Evolutionary conservation across 768 basidiomycete species (phyloP), one percentile per base, ranked within the genome.

Genomic region (Trametes coccinea): DNA sequence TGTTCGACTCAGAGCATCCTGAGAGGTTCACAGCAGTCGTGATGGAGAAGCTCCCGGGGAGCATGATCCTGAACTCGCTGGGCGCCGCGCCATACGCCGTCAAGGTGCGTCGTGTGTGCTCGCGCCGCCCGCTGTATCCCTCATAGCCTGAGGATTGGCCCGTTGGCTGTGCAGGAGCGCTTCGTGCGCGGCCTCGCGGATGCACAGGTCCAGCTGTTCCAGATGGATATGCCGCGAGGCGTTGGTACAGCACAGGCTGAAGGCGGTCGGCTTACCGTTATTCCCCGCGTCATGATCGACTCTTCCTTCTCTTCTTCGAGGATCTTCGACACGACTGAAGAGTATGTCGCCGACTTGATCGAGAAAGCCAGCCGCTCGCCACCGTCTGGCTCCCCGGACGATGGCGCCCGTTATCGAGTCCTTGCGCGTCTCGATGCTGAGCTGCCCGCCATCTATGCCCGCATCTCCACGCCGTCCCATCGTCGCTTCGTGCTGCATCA

Each of bases 111-210:
- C 59, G 22, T 5, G 33, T 4, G 5, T 39, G 4, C 8, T 33
- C 1, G 14, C 11, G 22, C 22, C 22, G 22, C 22, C 22, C 22
- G 22, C 22, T 22, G 22, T 22, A 22, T 22, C 22, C 22, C 22
- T 22, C 22, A 22, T 22, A 22, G 22, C 22, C 22, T 22, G 22
- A 22, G 22, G 22, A 22, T 22, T 22, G 22, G 22, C 22, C 22
- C 22, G 22, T 22, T 2, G 2, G n/a, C 11, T 7, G 2, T 41
- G 2, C 51, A 64, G 63, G 63, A 64, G n/a, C 47, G 54, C 3
- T 22, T 57, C 30, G 16, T 64, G 22, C 51, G 40, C 13, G 29
- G 43, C 2, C 45, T 47, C 39, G 63, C 63, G 2, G 50, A 64
- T 5, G 9, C 53, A n/a, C 17, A 16, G 3, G 13, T 60, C n/a